Conservation (phyloP, 768 basidiomycete species). For the Kwoniella mangroviensis region DNA sequence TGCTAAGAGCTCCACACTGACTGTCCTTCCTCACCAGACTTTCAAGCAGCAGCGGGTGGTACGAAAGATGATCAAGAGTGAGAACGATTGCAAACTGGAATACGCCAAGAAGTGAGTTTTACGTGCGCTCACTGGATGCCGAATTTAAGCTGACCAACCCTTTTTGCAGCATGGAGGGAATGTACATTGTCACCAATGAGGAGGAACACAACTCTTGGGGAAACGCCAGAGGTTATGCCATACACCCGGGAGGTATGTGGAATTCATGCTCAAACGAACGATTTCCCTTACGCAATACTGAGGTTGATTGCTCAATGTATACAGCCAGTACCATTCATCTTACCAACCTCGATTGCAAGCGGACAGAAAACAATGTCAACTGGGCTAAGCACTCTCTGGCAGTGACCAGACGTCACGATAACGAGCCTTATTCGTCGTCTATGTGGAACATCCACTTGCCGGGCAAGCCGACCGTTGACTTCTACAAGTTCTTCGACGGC, state of each 20-base stretch:
- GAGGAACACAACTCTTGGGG: constrained; percentile 67
- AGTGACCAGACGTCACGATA: constrained; percentile 67
- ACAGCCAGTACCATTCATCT: constrained; percentile 61
- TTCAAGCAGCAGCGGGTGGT: constrained; percentile 28
- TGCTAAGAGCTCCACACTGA: not conserved
- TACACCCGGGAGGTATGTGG: constrained; percentile 63
- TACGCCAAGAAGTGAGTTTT: constrained; percentile 61
- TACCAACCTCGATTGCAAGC: constrained; percentile 64
- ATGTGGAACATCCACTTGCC: constrained; percentile 72
- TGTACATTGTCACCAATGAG: constrained; percentile 66
- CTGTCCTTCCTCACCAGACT: constrained; percentile 7
- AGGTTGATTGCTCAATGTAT: not conserved
- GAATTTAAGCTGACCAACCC: not conserved
- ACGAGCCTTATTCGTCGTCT: constrained; percentile 65
- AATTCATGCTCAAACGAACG: not conserved
- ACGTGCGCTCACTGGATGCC: not conserved
- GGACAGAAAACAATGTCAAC: constrained; percentile 67
- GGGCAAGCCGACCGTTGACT: constrained; percentile 55
- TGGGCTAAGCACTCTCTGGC: constrained; percentile 71
- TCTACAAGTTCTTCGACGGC: constrained; percentile 64
- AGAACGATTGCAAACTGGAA: constrained; percentile 60
- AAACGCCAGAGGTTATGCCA: constrained; percentile 65
- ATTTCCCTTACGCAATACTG: not conserved
- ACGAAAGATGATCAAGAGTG: constrained; percentile 17
- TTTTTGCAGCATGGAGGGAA: constrained; percentile 61